phyloP scores from a whole-genome alignment of 139 green algal genomes.

The Picochlorum costavermella region DNA sequence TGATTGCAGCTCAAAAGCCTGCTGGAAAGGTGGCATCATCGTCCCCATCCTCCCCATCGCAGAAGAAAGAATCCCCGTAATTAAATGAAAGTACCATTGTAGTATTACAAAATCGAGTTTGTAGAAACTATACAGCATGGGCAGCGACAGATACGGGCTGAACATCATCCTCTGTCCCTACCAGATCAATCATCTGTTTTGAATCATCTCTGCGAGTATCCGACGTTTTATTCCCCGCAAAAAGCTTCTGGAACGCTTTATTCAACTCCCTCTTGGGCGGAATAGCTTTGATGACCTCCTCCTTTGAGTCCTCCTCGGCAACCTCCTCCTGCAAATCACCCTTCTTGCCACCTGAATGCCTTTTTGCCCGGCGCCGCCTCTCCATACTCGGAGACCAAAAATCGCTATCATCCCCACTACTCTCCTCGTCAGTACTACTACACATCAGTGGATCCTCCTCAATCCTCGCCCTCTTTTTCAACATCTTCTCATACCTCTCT shows the following conservation, averaged over 20 bases:
- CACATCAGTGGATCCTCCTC: neutral
- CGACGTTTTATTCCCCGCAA: no score
- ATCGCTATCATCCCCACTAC: neutral
- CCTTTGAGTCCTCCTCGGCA: neutral
- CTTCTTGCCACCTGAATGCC: neutral
- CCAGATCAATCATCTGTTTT: no score
- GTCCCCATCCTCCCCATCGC: no score
- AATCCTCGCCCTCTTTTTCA: slow-evolving; percentile 2
- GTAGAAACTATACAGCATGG: no score
- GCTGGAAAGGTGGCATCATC: neutral
- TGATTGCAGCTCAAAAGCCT: neutral
- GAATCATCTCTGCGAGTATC: no score
- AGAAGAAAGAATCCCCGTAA: no score
- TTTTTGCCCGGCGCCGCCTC: neutral
- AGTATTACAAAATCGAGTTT: no score
- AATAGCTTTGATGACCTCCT: neutral
- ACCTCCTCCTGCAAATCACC: neutral
- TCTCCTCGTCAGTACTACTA: slow-evolving; percentile 12
- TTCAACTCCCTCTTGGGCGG: neutral
- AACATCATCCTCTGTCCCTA: no score
- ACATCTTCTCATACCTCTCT: slow-evolving; percentile 5
- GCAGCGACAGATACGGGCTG: no score
- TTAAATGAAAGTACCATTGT: no score
- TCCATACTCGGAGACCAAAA: neutral
- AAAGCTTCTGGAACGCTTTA: no score